Conservation (phyloP, 73 alveolate species). For the Tetrahymena malaccensis region DNA sequence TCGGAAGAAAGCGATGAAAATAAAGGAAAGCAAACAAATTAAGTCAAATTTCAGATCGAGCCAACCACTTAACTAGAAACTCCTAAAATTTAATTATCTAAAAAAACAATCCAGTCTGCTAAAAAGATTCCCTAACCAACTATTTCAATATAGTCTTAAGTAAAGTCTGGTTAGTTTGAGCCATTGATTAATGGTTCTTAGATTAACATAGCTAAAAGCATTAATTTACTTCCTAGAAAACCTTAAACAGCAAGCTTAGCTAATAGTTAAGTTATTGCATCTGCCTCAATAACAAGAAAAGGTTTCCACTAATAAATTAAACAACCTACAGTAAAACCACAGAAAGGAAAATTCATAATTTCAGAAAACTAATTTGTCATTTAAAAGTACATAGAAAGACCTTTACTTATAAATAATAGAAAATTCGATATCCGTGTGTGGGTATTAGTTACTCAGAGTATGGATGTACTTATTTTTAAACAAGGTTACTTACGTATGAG, state of each 20-base stretch:
- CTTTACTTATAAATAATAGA: slow-evolving; percentile 53
- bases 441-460: slow-evolving; percentile 50
- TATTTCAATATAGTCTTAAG: not conserved
- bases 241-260: not conserved
- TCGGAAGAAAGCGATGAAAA: not conserved
- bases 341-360: not conserved
- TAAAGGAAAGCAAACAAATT: not conserved
- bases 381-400: slow-evolving; percentile 75
- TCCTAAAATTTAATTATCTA: not conserved
- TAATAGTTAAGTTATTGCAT: not conserved
- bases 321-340: not conserved
- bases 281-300: not conserved
- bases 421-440: slow-evolving; percentile 73
- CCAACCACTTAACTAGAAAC: not conserved
- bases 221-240: not conserved
- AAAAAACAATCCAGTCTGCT: not conserved
- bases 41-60: not conserved
- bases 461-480: slow-evolving; percentile 44
- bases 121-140: not conserved
- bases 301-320: not conserved
- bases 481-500: slow-evolving; percentile 81
- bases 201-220: not conserved
- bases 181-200: not conserved
- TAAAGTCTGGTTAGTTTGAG: not conserved
- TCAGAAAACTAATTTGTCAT: slow-evolving; percentile 51